Conservation (phyloP, 208 protist genomes). For the Leptomonas pyrrhocoris region DNA sequence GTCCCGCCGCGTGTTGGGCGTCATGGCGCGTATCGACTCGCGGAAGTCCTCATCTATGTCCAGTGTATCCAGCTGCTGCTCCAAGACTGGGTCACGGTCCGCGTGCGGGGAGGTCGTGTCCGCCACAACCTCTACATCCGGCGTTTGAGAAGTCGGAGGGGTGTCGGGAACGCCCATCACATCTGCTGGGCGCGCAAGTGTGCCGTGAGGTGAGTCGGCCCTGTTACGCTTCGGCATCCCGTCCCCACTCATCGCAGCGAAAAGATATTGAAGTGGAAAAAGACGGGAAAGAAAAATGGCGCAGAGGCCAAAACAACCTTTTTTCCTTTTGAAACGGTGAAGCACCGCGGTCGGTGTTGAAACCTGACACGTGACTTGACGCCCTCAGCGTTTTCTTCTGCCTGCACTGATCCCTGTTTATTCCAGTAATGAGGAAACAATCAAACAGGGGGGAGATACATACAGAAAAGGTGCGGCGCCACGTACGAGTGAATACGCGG, state of each 20-base stretch:
- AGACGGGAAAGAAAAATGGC: background rate
- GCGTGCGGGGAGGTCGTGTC: slow-evolving; percentile 6
- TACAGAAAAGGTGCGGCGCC: too few species aligned
- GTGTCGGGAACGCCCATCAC: slow-evolving; percentile 22
- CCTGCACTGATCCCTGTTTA: too few species aligned
- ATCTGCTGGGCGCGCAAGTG: slow-evolving; percentile 1
- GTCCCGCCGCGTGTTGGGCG: slow-evolving; percentile 66
- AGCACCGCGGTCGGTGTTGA: too few species aligned
- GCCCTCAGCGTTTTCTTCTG: too few species aligned
- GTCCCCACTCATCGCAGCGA: slow-evolving; percentile 14
- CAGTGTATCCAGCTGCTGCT: slow-evolving; percentile 56
- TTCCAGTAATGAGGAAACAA: too few species aligned
- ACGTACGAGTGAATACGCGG: too few species aligned
- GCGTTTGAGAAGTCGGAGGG: background rate
- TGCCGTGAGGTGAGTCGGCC: slow-evolving; percentile 2
- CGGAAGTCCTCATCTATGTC: slow-evolving; percentile 71
- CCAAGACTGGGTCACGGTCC: slow-evolving; percentile 39
- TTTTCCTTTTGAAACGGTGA: too few species aligned
- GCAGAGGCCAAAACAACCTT: background rate
- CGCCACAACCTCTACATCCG: background rate
- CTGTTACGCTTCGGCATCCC: slow-evolving; percentile 33
- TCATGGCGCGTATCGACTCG: slow-evolving; percentile 71
- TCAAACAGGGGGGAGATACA: too few species aligned
- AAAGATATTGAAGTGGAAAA: background rate
- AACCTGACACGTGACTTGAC: too few species aligned